Conservation (phyloP, 345 rosid genomes). For the Acer campestre region DNA sequence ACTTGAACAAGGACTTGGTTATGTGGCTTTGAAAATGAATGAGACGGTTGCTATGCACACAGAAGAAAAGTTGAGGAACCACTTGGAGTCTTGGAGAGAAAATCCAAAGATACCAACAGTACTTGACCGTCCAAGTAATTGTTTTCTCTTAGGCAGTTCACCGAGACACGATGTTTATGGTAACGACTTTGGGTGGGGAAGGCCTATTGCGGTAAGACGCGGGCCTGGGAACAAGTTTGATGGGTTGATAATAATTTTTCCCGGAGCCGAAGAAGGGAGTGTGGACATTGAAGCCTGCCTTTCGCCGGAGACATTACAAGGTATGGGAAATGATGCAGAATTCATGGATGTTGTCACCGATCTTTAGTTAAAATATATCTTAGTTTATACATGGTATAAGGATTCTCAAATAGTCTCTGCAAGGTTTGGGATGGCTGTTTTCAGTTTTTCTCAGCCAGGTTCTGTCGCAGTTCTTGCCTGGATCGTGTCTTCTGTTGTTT, state of each 20-base stretch:
- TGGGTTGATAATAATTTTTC: conserved; percentile 29
- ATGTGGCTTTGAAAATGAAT: conserved; percentile 31
- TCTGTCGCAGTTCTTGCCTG: too few species aligned
- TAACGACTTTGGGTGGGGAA: conserved; percentile 50
- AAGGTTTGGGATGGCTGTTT: too few species aligned
- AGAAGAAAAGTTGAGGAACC: conserved; percentile 11
- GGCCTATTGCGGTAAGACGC: conserved; percentile 33
- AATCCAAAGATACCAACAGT: not conserved
- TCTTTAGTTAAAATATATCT: not conserved
- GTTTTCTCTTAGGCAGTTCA: conserved; percentile 24
- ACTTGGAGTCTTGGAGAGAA: conserved; percentile 16
- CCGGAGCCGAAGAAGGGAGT: conserved; percentile 33
- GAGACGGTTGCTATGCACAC: conserved; percentile 16
- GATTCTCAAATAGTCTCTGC: too few species aligned
- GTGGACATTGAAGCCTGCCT: conserved; percentile 30
- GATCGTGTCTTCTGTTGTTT: too few species aligned
- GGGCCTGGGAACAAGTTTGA: conserved; percentile 21
- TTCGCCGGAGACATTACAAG: conserved; percentile 12
- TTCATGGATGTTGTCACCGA: conserved; percentile 22
- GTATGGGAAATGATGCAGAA: conserved; percentile 29
- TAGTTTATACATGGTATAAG: not conserved
- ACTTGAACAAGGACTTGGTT: conserved; percentile 22
- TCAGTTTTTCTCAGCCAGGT: too few species aligned
- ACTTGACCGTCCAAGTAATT: not conserved
- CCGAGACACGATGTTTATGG: conserved; percentile 47